Evolutionary conservation across 192 early-diverging fungal genomes (phyloP).

Genomic region (Coemansia sp.): DNA sequence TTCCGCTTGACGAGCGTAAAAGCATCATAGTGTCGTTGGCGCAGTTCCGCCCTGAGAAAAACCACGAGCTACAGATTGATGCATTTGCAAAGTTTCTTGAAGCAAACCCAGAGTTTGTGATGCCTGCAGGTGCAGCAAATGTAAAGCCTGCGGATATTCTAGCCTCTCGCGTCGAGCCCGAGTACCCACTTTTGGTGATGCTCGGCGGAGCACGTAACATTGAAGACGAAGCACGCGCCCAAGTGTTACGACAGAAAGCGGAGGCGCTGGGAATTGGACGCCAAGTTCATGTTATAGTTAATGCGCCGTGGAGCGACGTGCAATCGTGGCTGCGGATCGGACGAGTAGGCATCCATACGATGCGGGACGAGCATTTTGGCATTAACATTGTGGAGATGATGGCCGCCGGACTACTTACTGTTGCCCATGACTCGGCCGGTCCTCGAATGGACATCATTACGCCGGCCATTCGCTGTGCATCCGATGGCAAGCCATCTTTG

Average conservation of each 20-base stretch:
- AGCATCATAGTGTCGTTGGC: conserved; percentile 80
- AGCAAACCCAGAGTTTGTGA: conserved; percentile 57
- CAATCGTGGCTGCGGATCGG: conserved; percentile 60
- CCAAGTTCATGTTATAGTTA: conserved; percentile 75
- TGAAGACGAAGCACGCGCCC: conserved; percentile 70
- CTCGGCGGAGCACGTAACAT: conserved; percentile 85
- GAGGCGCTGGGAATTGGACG: conserved; percentile 60
- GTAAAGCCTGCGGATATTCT: conserved; percentile 1
- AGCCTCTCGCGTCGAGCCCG: background rate
- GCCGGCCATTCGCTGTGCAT: conserved; percentile 27
- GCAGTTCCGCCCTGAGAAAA: conserved; percentile 97
- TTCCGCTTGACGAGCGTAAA: conserved; percentile 59
- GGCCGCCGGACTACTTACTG: conserved; percentile 57
- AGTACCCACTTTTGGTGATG: conserved; percentile 65
- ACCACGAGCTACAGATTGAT: conserved; percentile 79
- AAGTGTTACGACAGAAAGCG: conserved; percentile 56
- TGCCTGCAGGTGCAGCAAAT: conserved; percentile 16
- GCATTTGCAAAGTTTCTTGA: conserved; percentile 67
- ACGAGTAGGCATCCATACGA: conserved; percentile 89
- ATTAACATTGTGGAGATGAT: conserved; percentile 98
- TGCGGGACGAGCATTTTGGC: conserved; percentile 99
- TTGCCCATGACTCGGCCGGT: conserved; percentile 53
- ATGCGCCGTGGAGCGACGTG: conserved; percentile 75
- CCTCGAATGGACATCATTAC: conserved; percentile 47
- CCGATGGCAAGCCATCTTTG: background rate